A percentile compares a stretch with the other conserved stretches of the same genome.
Evolutionary conservation across 352 stramenopile genomes (phyloP).

Genomic region (Phytophthora brassicae): DNA sequence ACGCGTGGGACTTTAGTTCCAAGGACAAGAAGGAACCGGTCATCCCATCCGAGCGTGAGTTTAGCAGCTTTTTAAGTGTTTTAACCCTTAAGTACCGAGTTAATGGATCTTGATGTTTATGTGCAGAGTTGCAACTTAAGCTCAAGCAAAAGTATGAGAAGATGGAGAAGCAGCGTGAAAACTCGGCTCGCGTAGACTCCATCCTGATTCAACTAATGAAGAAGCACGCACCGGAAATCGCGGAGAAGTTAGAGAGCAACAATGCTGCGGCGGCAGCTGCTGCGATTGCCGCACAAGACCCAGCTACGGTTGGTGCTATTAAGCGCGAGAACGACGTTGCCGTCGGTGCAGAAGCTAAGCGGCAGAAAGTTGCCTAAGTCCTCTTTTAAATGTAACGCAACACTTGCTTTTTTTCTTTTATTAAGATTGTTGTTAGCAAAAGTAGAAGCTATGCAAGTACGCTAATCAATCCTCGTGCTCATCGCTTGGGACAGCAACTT

Average conservation of each 20-base stretch:
- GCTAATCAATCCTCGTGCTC: slow-evolving; percentile 3
- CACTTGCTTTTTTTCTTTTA: slow-evolving; percentile 3
- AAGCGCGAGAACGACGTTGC: slow-evolving; percentile 32
- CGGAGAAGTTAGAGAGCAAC: slow-evolving; percentile 64
- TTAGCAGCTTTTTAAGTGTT: neutral
- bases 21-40: slow-evolving; percentile 81
- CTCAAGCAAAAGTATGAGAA: slow-evolving; percentile 89
- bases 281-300: slow-evolving; percentile 9
- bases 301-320: slow-evolving; percentile 6
- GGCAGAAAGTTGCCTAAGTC: slow-evolving; percentile 60
- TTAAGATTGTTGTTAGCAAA: slow-evolving; percentile 21
- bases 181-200: slow-evolving; percentile 77
- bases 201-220: slow-evolving; percentile 88
- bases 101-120: neutral
- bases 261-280: slow-evolving; percentile 2
- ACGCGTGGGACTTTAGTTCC: slow-evolving; percentile 88
- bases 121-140: slow-evolving; percentile 77
- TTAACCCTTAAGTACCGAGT: neutral
- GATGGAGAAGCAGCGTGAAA: slow-evolving; percentile 85
- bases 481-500: neutral
- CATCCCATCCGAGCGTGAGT: slow-evolving; percentile 84
- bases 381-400: slow-evolving; percentile 9
- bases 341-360: slow-evolving; percentile 43
- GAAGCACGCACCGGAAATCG: slow-evolving; percentile 84
- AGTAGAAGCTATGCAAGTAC: slow-evolving; percentile 13